Percentiles rank a stretch among this genome's conserved stretches.
These are phyloP conservation scores for Tetradesmus obliquus DNA, from an alignment of 139 green algal genomes.

Conservation along the genomic window DNA sequence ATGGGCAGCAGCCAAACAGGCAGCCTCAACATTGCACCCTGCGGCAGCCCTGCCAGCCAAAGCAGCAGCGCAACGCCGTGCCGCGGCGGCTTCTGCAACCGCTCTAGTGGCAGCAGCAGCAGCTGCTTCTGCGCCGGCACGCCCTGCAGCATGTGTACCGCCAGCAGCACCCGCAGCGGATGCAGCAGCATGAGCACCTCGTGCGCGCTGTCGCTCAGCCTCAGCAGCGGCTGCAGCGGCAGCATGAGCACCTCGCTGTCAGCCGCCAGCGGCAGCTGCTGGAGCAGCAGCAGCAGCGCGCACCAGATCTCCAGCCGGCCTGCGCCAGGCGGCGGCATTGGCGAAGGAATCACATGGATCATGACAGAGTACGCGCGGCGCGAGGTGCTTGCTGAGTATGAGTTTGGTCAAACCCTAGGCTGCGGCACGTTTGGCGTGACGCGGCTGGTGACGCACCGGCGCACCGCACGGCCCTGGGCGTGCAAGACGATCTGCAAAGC, in stretches of 20 bases:
- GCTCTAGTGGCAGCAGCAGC: constrained; percentile 25
- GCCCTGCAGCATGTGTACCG: background rate
- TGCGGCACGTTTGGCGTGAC: constrained; percentile 59
- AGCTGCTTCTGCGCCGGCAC: background rate
- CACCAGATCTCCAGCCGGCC: background rate
- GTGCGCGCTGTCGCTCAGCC: background rate
- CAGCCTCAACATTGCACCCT: background rate
- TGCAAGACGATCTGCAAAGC: constrained; percentile 84
- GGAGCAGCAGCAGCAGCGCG: constrained; percentile 25
- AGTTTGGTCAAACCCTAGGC: constrained; percentile 52
- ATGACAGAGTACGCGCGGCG: constrained; percentile 19
- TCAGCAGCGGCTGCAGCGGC: background rate
- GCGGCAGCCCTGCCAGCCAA: constrained; percentile 5
- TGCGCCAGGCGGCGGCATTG: background rate
- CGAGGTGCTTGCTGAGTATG: constrained; percentile 47
- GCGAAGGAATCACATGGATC: constrained; percentile 20
- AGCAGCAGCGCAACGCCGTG: background rate
- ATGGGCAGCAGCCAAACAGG: constrained; percentile 38
- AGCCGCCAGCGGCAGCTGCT: background rate
- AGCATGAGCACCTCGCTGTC: background rate
- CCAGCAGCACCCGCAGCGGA: background rate
- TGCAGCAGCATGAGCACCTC: background rate
- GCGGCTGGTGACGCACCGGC: constrained; percentile 47
- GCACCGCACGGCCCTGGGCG: constrained; percentile 56
- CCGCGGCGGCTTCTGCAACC: background rate